phyloP scores from a whole-genome alignment of 2,329 filamentous ascomycete genomes.

The Elsinoe batatas region DNA sequence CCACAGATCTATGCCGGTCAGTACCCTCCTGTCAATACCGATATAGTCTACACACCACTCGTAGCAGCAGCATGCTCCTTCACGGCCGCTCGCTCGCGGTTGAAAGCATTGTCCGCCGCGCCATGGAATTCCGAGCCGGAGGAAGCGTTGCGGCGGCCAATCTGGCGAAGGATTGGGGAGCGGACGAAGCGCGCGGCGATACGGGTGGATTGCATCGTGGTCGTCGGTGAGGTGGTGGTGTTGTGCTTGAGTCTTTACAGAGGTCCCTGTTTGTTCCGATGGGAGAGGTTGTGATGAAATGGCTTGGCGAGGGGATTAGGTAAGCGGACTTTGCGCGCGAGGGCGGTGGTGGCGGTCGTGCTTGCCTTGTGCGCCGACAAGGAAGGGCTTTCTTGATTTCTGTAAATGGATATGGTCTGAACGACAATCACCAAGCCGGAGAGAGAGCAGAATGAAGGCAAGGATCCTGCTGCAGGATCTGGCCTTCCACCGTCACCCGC shows the following conservation, averaged over 20 bases:
- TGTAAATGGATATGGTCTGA: neutral
- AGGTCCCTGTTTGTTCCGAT: constrained; percentile 9
- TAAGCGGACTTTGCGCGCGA: neutral
- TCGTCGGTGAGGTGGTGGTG: neutral
- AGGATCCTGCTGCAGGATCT: neutral
- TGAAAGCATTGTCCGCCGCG: constrained; percentile 76
- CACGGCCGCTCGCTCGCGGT: constrained; percentile 80
- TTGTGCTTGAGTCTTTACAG: neutral
- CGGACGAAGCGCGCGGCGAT: constrained; percentile 15
- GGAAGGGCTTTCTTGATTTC: neutral
- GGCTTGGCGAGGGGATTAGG: constrained; percentile 8
- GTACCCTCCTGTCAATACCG: neutral
- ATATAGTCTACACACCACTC: constrained; percentile 53
- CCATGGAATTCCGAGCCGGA: constrained; percentile 38
- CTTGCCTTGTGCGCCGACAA: neutral
- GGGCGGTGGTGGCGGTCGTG: neutral
- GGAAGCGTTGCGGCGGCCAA: constrained; percentile 18
- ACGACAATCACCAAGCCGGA: neutral
- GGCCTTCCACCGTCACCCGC: constrained; percentile 13
- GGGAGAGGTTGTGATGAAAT: constrained; percentile 6
- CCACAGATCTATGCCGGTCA: constrained; percentile 65
- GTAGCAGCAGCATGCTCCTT: constrained; percentile 82
- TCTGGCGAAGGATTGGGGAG: constrained; percentile 23
- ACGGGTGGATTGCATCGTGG: constrained; percentile 16
- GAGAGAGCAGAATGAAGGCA: neutral